phyloP scores from a whole-genome alignment of 495 filamentous ascomycete species.

The Glarea lozoyensis region DNA sequence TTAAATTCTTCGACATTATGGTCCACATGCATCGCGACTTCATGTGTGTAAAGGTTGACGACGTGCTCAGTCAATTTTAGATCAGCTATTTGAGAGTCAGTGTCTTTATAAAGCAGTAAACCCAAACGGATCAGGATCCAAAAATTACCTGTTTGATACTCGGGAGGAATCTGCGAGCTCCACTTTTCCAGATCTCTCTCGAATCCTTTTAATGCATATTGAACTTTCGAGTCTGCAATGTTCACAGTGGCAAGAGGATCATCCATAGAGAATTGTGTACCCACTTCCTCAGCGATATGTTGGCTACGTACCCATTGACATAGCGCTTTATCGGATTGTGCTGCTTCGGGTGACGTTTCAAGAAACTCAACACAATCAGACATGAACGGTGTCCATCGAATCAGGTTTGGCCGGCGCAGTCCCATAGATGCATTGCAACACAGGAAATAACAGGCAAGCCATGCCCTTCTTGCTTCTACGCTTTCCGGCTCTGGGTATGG shows the following conservation, averaged over 20 bases:
- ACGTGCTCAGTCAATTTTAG: conserved; percentile 54
- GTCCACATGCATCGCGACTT: conserved; percentile 72
- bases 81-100: conserved; percentile 43
- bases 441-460: conserved; percentile 76
- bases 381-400: conserved; percentile 79
- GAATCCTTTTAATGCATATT: conserved; percentile 67
- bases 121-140: background rate
- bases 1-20: conserved; percentile 53
- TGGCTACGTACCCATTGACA: conserved; percentile 71
- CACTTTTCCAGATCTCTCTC: conserved; percentile 68
- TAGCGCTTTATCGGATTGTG: conserved; percentile 62
- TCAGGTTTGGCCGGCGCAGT: conserved; percentile 68
- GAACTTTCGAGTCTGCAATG: conserved; percentile 66
- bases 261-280: conserved; percentile 66
- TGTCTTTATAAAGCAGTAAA: conserved; percentile 9
- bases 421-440: conserved; percentile 65
- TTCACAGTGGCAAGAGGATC: conserved; percentile 53
- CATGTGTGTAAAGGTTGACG: conserved; percentile 74
- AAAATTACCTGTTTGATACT: conserved; percentile 24
- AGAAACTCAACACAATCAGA: conserved; percentile 72
- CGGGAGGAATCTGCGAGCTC: conserved; percentile 24
- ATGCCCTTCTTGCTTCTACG: conserved; percentile 67
- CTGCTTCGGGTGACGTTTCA: conserved; percentile 59
- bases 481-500: conserved; percentile 50
- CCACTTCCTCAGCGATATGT: conserved; percentile 73